Evolutionary conservation across 441 rosid species (phyloP), one percentile per base, ranked within the genome.

Genomic region (Jatropha multifida): DNA sequence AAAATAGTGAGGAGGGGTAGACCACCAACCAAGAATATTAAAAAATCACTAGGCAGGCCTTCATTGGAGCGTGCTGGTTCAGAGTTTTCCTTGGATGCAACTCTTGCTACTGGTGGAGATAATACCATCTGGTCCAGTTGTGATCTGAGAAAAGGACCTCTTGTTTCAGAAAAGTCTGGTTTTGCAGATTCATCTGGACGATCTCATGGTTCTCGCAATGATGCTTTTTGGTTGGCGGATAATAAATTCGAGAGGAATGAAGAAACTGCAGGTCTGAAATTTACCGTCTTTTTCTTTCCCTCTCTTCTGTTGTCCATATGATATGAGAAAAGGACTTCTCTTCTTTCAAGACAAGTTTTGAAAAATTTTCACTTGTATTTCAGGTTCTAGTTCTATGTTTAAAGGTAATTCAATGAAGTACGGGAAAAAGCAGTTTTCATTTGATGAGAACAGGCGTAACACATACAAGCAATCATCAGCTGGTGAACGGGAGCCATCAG

Each of bases 1-100:
- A 92, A 88, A 81, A 82, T 88, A 7, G 92, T 74, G n/a, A 87
- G 92, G 82, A 86, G 97, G 89, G 98, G 97, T 69, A 82, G 97
- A 69, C 95, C 97, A 54, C 95, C 98, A 7, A 68, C 68, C n/a
- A 70, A 76, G 74, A 85, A 78, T 73, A 65, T 81, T 74, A 88
- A 86, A 77, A 88, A 85, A 76, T 78, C 81, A 4, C 44, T 59
- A 5, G 89, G 87, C 60, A 78, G 87, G 77, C 85, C 90, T 68
- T 74, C 89, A 12, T 49, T 80, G 78, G 89, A 84, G 65, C 81
- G 68, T 40, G 74, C 82, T 78, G 86, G 82, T 76, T 76, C 88
- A 14, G 92, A 84, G 65, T 83, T 78, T 75, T 77, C 86, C 68
- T 80, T 86, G 14, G 84, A 80, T 77, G 79, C 85, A 37, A 82